Percentiles rank a stretch among this genome's conserved stretches.
phyloP scores from a whole-genome alignment of 352 stramenopile genomes.

The Phytophthora megakarya region DNA sequence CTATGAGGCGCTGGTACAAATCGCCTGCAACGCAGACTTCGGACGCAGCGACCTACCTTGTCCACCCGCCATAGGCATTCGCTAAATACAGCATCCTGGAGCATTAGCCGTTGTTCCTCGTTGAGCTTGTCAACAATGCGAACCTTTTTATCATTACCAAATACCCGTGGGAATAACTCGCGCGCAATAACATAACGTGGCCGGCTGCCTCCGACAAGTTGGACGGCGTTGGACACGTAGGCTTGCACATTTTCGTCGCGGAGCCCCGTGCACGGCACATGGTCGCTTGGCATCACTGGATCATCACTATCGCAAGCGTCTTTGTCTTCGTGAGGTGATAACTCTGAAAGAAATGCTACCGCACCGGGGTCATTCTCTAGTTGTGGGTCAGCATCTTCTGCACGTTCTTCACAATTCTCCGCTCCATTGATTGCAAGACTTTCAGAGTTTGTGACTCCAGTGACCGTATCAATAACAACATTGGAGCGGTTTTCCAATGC shows the following conservation, averaged over 20 bases:
- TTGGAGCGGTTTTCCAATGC: constrained; percentile 6
- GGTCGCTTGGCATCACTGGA: constrained; percentile 31
- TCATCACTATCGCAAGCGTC: constrained; percentile 17
- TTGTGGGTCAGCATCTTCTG: constrained; percentile 20
- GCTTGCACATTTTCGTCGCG: constrained; percentile 65
- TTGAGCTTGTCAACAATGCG: constrained; percentile 68
- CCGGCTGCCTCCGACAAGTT: constrained; percentile 75
- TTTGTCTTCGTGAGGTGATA: constrained; percentile 12
- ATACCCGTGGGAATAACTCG: constrained; percentile 71
- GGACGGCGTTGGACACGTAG: constrained; percentile 67
- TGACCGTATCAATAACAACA: neutral
- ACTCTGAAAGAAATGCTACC: constrained; percentile 37
- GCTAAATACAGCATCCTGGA: constrained; percentile 77
- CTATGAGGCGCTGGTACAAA: constrained; percentile 39
- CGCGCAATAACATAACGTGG: constrained; percentile 83
- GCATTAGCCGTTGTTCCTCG: constrained; percentile 52
- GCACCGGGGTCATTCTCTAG: constrained; percentile 28
- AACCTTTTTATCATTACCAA: constrained; percentile 58
- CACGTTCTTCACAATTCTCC: constrained; percentile 1
- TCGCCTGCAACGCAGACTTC: constrained; percentile 70
- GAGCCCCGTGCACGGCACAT: constrained; percentile 64
- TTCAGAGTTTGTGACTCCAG: constrained; percentile 3
- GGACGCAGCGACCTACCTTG: constrained; percentile 71
- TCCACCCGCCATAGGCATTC: constrained; percentile 85
- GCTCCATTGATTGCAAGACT: neutral